These are phyloP conservation scores for Phaeosphaeria sp. DNA, from an alignment of 2,329 filamentous ascomycete species.

Conservation along the genomic window DNA sequence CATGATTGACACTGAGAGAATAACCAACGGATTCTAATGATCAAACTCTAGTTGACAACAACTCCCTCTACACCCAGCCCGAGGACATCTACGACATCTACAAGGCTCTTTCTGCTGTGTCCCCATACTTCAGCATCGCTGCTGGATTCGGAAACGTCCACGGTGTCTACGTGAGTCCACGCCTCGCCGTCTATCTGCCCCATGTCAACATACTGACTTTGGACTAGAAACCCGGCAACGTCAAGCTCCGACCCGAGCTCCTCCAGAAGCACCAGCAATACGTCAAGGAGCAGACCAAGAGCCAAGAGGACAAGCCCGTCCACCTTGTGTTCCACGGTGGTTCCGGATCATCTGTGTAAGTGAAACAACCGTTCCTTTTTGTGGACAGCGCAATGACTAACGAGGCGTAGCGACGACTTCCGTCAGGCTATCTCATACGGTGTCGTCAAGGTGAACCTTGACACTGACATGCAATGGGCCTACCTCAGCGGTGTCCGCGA, in stretches of 20 bases:
- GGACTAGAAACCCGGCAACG: conserved; percentile 92
- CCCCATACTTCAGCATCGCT: conserved; percentile 79
- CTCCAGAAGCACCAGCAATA: conserved; percentile 95
- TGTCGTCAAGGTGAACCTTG: conserved; percentile 99
- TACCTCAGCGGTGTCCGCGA: conserved; percentile 93
- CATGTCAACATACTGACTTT: neutral
- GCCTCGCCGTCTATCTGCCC: neutral
- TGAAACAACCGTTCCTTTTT: too few species aligned
- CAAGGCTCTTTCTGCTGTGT: conserved; percentile 79
- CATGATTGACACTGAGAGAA: neutral
- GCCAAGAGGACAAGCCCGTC: conserved; percentile 84
- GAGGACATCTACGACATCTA: conserved; percentile 44
- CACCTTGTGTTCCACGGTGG: conserved; percentile 99
- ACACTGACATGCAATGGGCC: conserved; percentile 92
- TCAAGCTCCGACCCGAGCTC: conserved; percentile 94
- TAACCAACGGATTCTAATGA: neutral
- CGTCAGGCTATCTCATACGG: conserved; percentile 65
- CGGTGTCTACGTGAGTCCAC: conserved; percentile 66
- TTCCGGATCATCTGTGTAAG: conserved; percentile 78
- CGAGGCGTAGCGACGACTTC: conserved; percentile 70
- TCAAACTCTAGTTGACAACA: conserved; percentile 75
- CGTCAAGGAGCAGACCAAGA: conserved; percentile 79
- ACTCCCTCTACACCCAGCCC: conserved; percentile 88
- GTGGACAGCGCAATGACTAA: too few species aligned
- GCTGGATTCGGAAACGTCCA: conserved; percentile 99